These are phyloP conservation scores for Scheffersomyces stambukii DNA, from an alignment of 1,139 yeast genomes.

Conservation along the genomic window DNA sequence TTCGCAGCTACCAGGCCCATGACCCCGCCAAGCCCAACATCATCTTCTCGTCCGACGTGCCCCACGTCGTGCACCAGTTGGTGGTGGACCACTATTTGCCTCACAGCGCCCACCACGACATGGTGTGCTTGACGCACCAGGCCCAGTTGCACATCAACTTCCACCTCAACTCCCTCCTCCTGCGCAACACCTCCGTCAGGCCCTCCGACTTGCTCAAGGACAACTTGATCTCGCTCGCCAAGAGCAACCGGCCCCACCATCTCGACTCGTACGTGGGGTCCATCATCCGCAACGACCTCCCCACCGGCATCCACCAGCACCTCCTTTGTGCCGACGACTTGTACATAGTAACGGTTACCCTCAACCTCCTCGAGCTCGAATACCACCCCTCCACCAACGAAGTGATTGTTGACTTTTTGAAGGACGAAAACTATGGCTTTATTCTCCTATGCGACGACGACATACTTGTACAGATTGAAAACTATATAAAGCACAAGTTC, in stretches of 20 bases:
- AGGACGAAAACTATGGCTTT: too few species aligned
- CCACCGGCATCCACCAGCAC: too few species aligned
- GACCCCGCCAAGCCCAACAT: constrained; percentile 39
- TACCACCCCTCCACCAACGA: constrained; percentile 11
- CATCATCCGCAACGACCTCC: too few species aligned
- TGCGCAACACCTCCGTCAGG: constrained; percentile 24
- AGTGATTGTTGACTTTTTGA: constrained; percentile 21
- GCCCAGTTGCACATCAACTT: constrained; percentile 27
- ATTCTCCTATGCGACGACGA: constrained; percentile 26
- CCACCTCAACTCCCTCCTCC: constrained; percentile 33
- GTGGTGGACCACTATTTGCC: constrained; percentile 2
- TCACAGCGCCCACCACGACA: constrained; percentile 1
- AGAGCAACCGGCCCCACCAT: constrained; percentile 5
- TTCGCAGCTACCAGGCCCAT: too few species aligned
- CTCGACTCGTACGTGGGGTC: too few species aligned
- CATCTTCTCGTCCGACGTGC: constrained; percentile 36
- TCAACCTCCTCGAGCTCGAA: too few species aligned
- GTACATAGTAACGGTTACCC: too few species aligned
- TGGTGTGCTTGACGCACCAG: constrained; percentile 1
- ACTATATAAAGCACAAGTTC: constrained; percentile 22
- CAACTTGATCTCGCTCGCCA: constrained; percentile 33
- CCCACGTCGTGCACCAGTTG: constrained; percentile 16
- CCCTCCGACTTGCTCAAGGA: constrained; percentile 33
- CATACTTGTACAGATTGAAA: constrained; percentile 25
- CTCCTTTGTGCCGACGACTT: too few species aligned